These are phyloP conservation scores for Allantophomopsis lycopodina DNA, from an alignment of 2,329 filamentous ascomycete species.

Conservation along the genomic window DNA sequence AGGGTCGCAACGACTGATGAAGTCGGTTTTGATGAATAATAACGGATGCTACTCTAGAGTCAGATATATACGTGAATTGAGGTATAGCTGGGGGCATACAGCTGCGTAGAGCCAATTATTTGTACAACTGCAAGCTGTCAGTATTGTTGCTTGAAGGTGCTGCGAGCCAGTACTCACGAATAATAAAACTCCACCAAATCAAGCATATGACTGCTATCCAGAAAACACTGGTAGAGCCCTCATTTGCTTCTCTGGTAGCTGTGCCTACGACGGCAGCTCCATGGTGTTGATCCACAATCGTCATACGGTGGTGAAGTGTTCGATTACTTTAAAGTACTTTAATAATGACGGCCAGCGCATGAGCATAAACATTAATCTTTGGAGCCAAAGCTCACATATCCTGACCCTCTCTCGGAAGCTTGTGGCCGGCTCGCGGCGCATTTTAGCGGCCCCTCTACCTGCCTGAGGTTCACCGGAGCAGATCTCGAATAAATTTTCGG, in stretches of 20 bases:
- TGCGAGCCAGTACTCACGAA: too few species aligned
- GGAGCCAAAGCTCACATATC: too few species aligned
- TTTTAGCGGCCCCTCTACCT: too few species aligned
- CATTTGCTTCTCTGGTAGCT: constrained; percentile 3
- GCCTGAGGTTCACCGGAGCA: too few species aligned
- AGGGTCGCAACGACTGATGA: constrained; percentile 36
- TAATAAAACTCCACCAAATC: constrained; percentile 36
- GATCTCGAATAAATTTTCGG: too few species aligned
- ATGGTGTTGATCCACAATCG: neutral
- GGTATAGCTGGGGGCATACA: constrained; percentile 25
- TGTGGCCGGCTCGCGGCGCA: too few species aligned
- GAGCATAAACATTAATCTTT: too few species aligned
- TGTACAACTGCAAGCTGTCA: constrained; percentile 27
- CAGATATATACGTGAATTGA: constrained; percentile 1
- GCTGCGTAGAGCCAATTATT: constrained; percentile 36
- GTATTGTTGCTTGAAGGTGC: too few species aligned
- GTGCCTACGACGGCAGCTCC: neutral
- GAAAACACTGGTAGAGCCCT: constrained; percentile 9
- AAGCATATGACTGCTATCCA: constrained; percentile 31
- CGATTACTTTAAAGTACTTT: too few species aligned
- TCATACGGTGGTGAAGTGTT: neutral
- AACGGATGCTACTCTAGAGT: constrained; percentile 28
- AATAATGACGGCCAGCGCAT: too few species aligned
- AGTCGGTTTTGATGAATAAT: constrained; percentile 35
- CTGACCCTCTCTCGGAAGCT: too few species aligned